These are phyloP conservation scores for Bryoerythrophyllum caledonicum DNA, from an alignment of 225 moss, liverwort and hornwort species.

Conservation along the genomic window DNA sequence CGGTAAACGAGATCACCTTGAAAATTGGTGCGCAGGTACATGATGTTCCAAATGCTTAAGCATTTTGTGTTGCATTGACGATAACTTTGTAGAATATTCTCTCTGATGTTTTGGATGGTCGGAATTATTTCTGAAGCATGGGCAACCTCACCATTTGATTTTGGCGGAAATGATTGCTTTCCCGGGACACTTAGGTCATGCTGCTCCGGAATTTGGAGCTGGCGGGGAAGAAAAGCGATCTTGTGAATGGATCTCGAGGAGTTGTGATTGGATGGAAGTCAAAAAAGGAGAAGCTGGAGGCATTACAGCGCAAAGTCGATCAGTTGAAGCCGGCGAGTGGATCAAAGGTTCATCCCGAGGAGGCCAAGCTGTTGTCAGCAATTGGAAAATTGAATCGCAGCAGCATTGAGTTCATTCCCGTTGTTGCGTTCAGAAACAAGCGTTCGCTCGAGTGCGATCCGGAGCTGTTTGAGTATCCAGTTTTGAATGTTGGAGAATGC, in stretches of 20 bases:
- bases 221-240: constrained; percentile 31
- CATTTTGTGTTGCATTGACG: too few species aligned
- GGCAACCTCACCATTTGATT: neutral
- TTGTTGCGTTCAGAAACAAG: constrained; percentile 64
- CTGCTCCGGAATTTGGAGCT: constrained; percentile 62
- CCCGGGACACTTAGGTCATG: constrained; percentile 54
- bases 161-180: neutral
- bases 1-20: constrained; percentile 44
- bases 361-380: constrained; percentile 11
- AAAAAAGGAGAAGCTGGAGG: constrained; percentile 33
- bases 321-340: neutral
- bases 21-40: constrained; percentile 75
- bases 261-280: constrained; percentile 71
- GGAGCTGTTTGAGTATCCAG: constrained; percentile 46
- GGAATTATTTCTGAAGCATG: too few species aligned
- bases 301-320: neutral
- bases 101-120: too few species aligned
- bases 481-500: constrained; percentile 65
- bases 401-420: constrained; percentile 47
- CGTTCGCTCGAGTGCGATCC: constrained; percentile 55
- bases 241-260: constrained; percentile 84
- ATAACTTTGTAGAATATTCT: too few species aligned
- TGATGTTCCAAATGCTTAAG: too few species aligned
- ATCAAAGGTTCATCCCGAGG: neutral
- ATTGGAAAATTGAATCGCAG: constrained; percentile 36